phyloP scores from a whole-genome alignment of 345 rosid genomes.

The Tarenaya hassleriana region DNA sequence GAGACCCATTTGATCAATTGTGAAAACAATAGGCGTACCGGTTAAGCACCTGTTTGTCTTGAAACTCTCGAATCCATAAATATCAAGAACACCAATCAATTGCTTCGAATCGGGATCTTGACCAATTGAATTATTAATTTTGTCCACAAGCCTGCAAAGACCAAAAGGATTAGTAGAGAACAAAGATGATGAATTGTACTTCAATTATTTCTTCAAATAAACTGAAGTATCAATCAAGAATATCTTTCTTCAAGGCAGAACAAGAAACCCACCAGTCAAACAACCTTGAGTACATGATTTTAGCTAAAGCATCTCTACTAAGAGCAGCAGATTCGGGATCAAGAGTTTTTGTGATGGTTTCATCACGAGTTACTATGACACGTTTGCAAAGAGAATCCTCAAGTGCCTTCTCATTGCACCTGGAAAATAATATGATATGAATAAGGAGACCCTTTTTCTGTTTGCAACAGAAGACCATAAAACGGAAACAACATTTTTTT shows the following conservation, averaged over 20 bases:
- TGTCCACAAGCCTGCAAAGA: slow-evolving; percentile 79
- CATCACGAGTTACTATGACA: slow-evolving; percentile 95
- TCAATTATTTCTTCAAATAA: background rate
- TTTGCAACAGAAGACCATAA: too few species aligned
- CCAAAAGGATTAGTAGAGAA: slow-evolving; percentile 13
- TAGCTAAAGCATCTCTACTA: slow-evolving; percentile 97
- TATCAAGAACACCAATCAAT: slow-evolving; percentile 96
- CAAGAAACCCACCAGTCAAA: slow-evolving; percentile 82
- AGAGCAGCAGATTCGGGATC: slow-evolving; percentile 83
- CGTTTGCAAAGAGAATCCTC: slow-evolving; percentile 99
- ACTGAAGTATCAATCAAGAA: slow-evolving; percentile 13
- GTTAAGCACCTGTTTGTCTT: slow-evolving; percentile 99
- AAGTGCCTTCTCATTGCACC: slow-evolving; percentile 83
- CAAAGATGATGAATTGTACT: slow-evolving; percentile 3
- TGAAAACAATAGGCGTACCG: slow-evolving; percentile 54
- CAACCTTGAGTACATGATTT: slow-evolving; percentile 81
- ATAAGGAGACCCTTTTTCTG: slow-evolving; percentile 20
- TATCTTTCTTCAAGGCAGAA: slow-evolving; percentile 11
- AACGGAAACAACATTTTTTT: too few species aligned
- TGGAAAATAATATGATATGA: slow-evolving; percentile 24
- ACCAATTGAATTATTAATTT: slow-evolving; percentile 86
- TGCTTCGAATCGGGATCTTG: slow-evolving; percentile 88
- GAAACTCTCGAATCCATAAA: slow-evolving; percentile 99
- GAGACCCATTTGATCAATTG: slow-evolving; percentile 34
- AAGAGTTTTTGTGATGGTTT: slow-evolving; percentile 90